These are phyloP conservation scores for Zychaea mexicana DNA, from an alignment of 371 early-diverging fungal genomes.

Conservation along the genomic window DNA sequence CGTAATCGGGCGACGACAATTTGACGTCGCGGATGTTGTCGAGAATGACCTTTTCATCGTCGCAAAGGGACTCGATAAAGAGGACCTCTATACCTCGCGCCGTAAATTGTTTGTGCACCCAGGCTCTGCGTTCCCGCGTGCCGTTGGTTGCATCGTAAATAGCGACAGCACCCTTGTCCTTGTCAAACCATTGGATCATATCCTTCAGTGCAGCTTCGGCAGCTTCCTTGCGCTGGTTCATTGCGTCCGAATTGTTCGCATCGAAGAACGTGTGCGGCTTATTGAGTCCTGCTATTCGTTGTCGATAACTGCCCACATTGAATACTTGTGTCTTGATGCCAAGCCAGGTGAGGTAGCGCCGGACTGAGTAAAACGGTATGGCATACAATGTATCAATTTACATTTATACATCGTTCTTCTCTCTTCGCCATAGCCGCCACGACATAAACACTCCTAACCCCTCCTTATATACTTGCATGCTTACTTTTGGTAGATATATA, in stretches of 20 bases:
- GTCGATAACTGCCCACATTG: slow-evolving; percentile 93
- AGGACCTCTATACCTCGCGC: slow-evolving; percentile 82
- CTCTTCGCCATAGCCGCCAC: too few species aligned
- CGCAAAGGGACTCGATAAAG: slow-evolving; percentile 95
- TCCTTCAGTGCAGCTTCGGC: slow-evolving; percentile 86
- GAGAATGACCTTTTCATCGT: slow-evolving; percentile 81
- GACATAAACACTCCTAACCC: not conserved
- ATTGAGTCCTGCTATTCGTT: slow-evolving; percentile 82
- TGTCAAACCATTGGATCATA: slow-evolving; percentile 89
- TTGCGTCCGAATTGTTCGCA: slow-evolving; percentile 74
- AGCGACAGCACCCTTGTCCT: slow-evolving; percentile 79
- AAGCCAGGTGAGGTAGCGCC: slow-evolving; percentile 91
- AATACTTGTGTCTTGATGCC: slow-evolving; percentile 91
- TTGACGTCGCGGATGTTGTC: slow-evolving; percentile 94
- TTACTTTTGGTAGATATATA: slow-evolving; percentile 91
- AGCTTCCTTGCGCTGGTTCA: slow-evolving; percentile 74
- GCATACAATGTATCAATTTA: not conserved
- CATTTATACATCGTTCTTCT: too few species aligned
- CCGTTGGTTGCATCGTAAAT: slow-evolving; percentile 98
- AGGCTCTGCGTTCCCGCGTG: slow-evolving; percentile 76
- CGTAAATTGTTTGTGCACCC: slow-evolving; percentile 66
- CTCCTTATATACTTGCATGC: not conserved
- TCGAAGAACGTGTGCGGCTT: slow-evolving; percentile 90
- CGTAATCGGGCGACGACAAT: slow-evolving; percentile 91
- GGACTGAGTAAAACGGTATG: not conserved